A percentile compares a stretch with the other conserved stretches of the same genome.
Evolutionary conservation across 2,329 filamentous ascomycete species (phyloP).

Genomic region (Falciphora oryzae): DNA sequence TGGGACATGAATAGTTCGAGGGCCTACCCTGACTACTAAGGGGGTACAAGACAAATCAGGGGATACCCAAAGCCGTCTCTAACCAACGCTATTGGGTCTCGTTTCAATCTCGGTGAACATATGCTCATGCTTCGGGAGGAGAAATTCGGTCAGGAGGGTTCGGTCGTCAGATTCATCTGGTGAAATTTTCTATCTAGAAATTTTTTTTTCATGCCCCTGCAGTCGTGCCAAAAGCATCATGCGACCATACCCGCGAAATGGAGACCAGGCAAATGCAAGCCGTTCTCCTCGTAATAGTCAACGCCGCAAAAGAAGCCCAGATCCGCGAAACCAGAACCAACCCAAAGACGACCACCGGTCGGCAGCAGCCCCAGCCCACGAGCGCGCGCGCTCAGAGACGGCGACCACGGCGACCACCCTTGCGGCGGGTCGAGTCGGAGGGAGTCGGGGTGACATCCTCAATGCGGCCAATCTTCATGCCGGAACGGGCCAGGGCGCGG

Average conservation of each 20-base stretch:
- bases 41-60: too few species aligned
- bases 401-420: slow-evolving; percentile 99
- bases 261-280: slow-evolving; percentile 56
- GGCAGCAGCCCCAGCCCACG: slow-evolving; percentile 19
- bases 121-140: background rate
- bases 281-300: slow-evolving; percentile 71
- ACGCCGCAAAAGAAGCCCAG: slow-evolving; percentile 47
- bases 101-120: background rate
- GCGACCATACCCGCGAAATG: slow-evolving; percentile 48
- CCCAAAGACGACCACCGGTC: slow-evolving; percentile 19
- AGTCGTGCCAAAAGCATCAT: slow-evolving; percentile 36
- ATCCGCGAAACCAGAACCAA: slow-evolving; percentile 31
- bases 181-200: slow-evolving; percentile 13
- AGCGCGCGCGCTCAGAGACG: slow-evolving; percentile 72
- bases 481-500: slow-evolving; percentile 95
- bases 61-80: too few species aligned
- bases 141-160: background rate
- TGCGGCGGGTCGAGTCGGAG: slow-evolving; percentile 98
- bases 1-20: too few species aligned
- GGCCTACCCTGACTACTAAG: too few species aligned
- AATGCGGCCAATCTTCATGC: slow-evolving; percentile 99
- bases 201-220: slow-evolving; percentile 15
- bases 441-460: slow-evolving; percentile 99
- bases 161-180: slow-evolving; percentile 1
- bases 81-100: too few species aligned